These are phyloP conservation scores for Collybiopsis luxurians DNA, from an alignment of 768 basidiomycete genomes.

Conservation along the genomic window DNA sequence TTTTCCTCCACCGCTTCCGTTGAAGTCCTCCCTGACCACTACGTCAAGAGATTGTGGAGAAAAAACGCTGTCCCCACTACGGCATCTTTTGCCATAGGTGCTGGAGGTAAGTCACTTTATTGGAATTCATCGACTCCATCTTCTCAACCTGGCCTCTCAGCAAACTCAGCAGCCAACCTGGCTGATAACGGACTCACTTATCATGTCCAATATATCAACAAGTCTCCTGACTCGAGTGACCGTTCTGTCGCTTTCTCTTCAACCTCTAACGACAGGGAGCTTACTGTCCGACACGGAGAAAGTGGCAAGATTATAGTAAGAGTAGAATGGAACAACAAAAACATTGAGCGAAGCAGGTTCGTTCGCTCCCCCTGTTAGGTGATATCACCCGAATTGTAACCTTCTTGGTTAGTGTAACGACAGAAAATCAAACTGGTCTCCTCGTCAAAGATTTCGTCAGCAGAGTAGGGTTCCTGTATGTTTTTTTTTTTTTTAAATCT, in stretches of 20 bases:
- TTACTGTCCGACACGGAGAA: slow-evolving; percentile 3
- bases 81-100: neutral
- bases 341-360: slow-evolving; percentile 12
- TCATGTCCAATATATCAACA: slow-evolving; percentile 12
- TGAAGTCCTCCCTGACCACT: slow-evolving; percentile 12
- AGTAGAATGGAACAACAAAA: slow-evolving; percentile 3
- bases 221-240: slow-evolving; percentile 9
- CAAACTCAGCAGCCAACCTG: too few species aligned
- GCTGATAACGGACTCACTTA: neutral
- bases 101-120: neutral
- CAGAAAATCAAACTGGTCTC: neutral
- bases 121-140: too few species aligned
- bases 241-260: slow-evolving; percentile 9
- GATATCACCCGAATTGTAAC: neutral
- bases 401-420: slow-evolving; percentile 1
- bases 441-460: slow-evolving; percentile 11
- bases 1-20: neutral
- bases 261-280: neutral
- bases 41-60: slow-evolving; percentile 13
- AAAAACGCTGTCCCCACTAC: slow-evolving; percentile 4
- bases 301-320: neutral
- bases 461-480: slow-evolving; percentile 7
- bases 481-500: neutral
- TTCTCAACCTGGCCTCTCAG: too few species aligned
- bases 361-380: neutral